Evolutionary conservation across 306 rosid species (phyloP).

Genomic region (Benincasa hispida): DNA sequence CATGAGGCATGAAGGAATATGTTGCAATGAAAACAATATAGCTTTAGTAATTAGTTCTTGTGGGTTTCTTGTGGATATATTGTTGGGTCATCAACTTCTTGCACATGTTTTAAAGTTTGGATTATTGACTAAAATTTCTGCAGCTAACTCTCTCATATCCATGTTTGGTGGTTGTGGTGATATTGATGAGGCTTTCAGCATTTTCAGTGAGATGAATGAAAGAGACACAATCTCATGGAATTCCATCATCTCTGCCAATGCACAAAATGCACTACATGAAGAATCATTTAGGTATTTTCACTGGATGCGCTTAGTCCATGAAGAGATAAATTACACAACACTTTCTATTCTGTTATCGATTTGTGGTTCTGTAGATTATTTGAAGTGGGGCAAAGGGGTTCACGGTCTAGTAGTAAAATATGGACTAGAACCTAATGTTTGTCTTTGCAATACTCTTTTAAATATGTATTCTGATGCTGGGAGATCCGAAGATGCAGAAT

Average conservation of each 20-base stretch:
- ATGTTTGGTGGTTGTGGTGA: conserved; percentile 58
- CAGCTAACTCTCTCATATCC: conserved; percentile 57
- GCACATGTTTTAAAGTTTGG: conserved; percentile 61
- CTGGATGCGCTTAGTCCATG: conserved; percentile 38
- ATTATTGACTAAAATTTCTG: conserved; percentile 47
- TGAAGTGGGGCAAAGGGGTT: conserved; percentile 74
- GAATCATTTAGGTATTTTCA: conserved; percentile 43
- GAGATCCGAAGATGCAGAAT: conserved; percentile 43
- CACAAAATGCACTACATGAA: conserved; percentile 40
- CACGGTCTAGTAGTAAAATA: conserved; percentile 51
- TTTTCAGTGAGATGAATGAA: conserved; percentile 58
- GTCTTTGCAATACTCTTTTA: conserved; percentile 63
- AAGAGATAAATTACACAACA: conserved; percentile 40
- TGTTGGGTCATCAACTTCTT: conserved; percentile 54
- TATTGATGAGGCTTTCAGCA: conserved; percentile 41
- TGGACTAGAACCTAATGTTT: conserved; percentile 55
- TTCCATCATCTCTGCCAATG: conserved; percentile 63
- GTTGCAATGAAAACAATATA: conserved; percentile 55
- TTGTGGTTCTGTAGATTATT: conserved; percentile 42
- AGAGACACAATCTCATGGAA: conserved; percentile 87
- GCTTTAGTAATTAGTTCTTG: conserved; percentile 58
- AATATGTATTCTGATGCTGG: conserved; percentile 76
- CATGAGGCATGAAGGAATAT: conserved; percentile 28
- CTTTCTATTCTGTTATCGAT: conserved; percentile 46
- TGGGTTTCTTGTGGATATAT: conserved; percentile 50